Conservation (phyloP, 1,284 basidiomycete species). For the Stereum hirsutum region DNA sequence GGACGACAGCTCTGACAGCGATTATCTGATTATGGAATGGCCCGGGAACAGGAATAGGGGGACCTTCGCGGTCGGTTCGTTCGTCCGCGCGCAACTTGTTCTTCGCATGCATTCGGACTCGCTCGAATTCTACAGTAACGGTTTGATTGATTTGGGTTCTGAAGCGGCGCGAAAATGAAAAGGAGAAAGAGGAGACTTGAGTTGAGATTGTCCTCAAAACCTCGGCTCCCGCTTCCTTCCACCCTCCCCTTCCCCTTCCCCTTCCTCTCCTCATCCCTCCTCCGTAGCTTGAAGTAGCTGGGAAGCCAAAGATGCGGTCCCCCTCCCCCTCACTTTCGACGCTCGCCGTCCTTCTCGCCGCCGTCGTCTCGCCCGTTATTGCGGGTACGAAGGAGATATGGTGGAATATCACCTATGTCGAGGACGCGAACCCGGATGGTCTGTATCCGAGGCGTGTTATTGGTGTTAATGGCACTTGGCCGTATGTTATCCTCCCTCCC, state of each 20-base stretch:
- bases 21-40: too few relatives aligned
- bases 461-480: slow-evolving; percentile 88
- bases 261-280: slow-evolving; percentile 1
- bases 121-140: too few relatives aligned
- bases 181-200: too few relatives aligned
- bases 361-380: slow-evolving; percentile 27
- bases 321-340: slow-evolving; percentile 1
- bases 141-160: too few relatives aligned
- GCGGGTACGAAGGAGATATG: slow-evolving; percentile 60
- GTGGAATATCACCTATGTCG: slow-evolving; percentile 77
- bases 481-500: slow-evolving; percentile 41
- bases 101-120: too few relatives aligned
- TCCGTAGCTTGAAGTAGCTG: neutral
- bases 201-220: too few relatives aligned
- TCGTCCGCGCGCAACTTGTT: too few relatives aligned
- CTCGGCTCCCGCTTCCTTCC: neutral
- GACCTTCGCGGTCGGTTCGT: too few relatives aligned
- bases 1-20: too few relatives aligned
- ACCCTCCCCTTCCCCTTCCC: neutral
- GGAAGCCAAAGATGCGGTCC: neutral
- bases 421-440: slow-evolving; percentile 69
- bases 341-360: slow-evolving; percentile 12
- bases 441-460: slow-evolving; percentile 66
- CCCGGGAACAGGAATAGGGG: too few relatives aligned
- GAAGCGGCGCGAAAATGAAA: too few relatives aligned